Percentiles rank a stretch among this genome's conserved stretches.
Evolutionary conservation across 495 filamentous ascomycete genomes (phyloP).

Genomic region (Aspergillus campestris): DNA sequence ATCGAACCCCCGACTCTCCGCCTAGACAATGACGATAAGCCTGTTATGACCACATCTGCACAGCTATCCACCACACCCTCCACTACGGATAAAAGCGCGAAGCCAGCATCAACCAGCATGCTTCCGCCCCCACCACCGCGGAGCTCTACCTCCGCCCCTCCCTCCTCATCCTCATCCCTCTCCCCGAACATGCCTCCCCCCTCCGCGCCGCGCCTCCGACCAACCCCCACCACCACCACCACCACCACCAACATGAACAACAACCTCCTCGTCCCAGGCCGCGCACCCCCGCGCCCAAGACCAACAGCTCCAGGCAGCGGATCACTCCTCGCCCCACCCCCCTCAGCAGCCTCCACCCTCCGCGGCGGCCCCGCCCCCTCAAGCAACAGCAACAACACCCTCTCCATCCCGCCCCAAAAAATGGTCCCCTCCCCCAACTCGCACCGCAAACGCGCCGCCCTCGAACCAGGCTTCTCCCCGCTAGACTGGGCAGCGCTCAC

Average conservation of each 20-base stretch:
- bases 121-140: no score
- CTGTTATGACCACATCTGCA: background rate
- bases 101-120: no score
- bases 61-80: background rate
- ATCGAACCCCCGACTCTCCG: conserved; percentile 28
- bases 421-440: conserved; percentile 28
- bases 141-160: no score
- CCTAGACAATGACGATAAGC: conserved; percentile 15
- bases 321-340: conserved; percentile 25
- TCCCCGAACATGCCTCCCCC: background rate
- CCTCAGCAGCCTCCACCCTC: conserved; percentile 25
- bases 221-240: conserved; percentile 3
- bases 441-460: conserved; percentile 51
- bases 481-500: conserved; percentile 88
- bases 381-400: conserved; percentile 20
- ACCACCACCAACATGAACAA: conserved; percentile 9
- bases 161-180: no score
- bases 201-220: background rate
- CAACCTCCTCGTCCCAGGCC: conserved; percentile 7
- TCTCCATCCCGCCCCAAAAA: conserved; percentile 22
- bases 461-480: conserved; percentile 81
- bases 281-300: conserved; percentile 9
- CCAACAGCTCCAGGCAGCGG: conserved; percentile 11
- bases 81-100: background rate
- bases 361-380: conserved; percentile 21